A percentile compares a stretch with the other conserved stretches of the same genome.
phyloP scores from a whole-genome alignment of 805 yeast species.

The Ogataea corticis region DNA sequence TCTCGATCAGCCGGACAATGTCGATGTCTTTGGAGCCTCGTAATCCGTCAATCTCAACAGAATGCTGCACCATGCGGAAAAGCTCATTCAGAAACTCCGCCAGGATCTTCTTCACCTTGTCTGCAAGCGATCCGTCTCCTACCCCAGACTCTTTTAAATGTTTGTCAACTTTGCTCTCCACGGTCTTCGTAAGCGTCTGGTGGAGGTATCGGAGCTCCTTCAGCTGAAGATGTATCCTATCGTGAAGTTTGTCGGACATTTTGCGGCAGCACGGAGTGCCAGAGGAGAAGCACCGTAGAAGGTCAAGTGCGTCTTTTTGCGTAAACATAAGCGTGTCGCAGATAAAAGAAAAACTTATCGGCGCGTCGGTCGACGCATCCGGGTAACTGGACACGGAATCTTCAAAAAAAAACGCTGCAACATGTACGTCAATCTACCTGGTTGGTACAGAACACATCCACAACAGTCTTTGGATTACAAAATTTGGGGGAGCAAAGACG shows the following conservation, averaged over 20 bases:
- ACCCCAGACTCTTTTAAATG: slow-evolving; percentile 17
- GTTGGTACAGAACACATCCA: slow-evolving; percentile 1
- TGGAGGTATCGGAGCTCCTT: slow-evolving; percentile 55
- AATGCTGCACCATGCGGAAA: slow-evolving; percentile 57
- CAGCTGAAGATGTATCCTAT: slow-evolving; percentile 47
- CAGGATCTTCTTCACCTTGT: slow-evolving; percentile 43
- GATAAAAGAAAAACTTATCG: too few relatives aligned
- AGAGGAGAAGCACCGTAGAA: too few relatives aligned
- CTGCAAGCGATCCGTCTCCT: slow-evolving; percentile 22
- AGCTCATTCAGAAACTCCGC: slow-evolving; percentile 49
- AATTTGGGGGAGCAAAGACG: not conserved
- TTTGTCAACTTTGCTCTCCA: slow-evolving; percentile 44
- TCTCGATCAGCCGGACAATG: slow-evolving; percentile 10
- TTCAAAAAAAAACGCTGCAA: slow-evolving; percentile 8
- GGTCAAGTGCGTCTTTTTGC: not conserved
- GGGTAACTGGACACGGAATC: slow-evolving; percentile 1
- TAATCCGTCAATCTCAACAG: slow-evolving; percentile 61
- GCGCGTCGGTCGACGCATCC: not conserved
- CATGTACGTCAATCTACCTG: not conserved
- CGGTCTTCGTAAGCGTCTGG: slow-evolving; percentile 41
- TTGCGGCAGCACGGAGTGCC: too few relatives aligned
- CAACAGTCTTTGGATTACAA: not conserved
- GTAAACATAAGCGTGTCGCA: not conserved
- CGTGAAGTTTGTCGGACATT: slow-evolving; percentile 33
- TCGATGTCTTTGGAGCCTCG: slow-evolving; percentile 1